Evolutionary conservation across 2,329 filamentous ascomycete species (phyloP), one percentile per base, ranked within the genome.

Genomic region (Phialocephala sp.): DNA sequence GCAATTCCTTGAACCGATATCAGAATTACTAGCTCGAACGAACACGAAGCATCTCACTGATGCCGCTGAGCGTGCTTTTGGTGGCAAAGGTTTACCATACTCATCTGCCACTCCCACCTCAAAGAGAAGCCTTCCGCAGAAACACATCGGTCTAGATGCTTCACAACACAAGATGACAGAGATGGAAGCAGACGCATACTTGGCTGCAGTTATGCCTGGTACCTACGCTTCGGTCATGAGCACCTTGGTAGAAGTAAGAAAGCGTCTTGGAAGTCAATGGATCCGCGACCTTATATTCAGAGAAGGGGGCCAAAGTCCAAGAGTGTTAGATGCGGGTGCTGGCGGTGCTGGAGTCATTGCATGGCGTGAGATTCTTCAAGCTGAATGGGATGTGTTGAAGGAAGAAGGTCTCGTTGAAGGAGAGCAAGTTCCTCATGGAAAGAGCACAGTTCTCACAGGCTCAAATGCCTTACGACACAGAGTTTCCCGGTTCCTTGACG

Each of bases 401-500:
- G 84, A 87, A 4, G 79, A 82, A 37, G 81, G 81, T 0, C 72
- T 78, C 24, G 78, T 82, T 37, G 69, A 72, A 27, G 81, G 79
- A 1, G 75, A 78, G 0, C 76, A 81, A 1, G 87, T 89, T 0
- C 82, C 85, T 1, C 86, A 88, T 0, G 91, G 92, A 1, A 93
- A 90, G 76, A 90, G 91, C 62, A 94, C 92, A 0, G 93, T 97
- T 1, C 80, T 98, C 2, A 88, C 91, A 1, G 93, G 89, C 0
- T 91, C 92, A 0, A 87, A 93, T 68, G 81, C 87, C 2, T 82
- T 99, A 35, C 88, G 93, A 20, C 83, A 91, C 63, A 90, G 93
- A 37, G 83, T 93, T 27, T 92, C 93, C 70, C 83, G 82, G 20
- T 86, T 98, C 68, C 81, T 99, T 14, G 85, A 96, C 43, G 90